Evolutionary conservation across 202 grass and related monocot species (phyloP), one percentile per base, ranked within the genome.

Genomic region (Sporobolus alterniflorus): DNA sequence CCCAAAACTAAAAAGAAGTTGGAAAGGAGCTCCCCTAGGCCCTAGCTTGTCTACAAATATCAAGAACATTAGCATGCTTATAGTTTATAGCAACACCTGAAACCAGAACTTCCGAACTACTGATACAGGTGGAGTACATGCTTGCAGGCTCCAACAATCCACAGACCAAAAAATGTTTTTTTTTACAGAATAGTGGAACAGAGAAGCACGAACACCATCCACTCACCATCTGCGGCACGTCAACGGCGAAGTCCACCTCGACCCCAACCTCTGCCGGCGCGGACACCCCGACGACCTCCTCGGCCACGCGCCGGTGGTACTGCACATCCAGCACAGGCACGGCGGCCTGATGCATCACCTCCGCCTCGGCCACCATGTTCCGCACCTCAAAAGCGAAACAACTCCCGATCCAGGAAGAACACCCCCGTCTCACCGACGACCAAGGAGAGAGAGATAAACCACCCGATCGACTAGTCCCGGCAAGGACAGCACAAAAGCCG

Each of bases 311-410:
- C 43, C 68, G 73, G 42, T 75, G 69, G 84, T 85, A 90, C 84
- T 57, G 89, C 33, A 85, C 86, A 80, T 90, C 89, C 69, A 84
- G 70, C 55, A 87, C 79, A 56, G 84, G 89, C 69, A 79, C 79
- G 4, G 80, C 74, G 0, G 80, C 51, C 70, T 84, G 89, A 82
- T 94, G 93, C 28, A 96, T 90, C 62, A 90, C 75, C 89, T 98
- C 89, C 70, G 85, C 84, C 83, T 88, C 96, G 25, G 93, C 96
- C 69, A 98, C 96, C 96, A 98, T 98, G 32, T 83, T 85, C 57
- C 20, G 0, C 62, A 10, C 20, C 76, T 25, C 21, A 11, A 68
- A 79, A n/a, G 51, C 29, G 15, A 48, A 69, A 15, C 63, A 9
- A 50, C 76, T 74, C 84, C 60, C 76, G 69, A 74, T 79, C 76